These are phyloP conservation scores for Jimgerdemannia lactiflua DNA, from an alignment of 192 early-diverging fungal species.

Conservation along the genomic window DNA sequence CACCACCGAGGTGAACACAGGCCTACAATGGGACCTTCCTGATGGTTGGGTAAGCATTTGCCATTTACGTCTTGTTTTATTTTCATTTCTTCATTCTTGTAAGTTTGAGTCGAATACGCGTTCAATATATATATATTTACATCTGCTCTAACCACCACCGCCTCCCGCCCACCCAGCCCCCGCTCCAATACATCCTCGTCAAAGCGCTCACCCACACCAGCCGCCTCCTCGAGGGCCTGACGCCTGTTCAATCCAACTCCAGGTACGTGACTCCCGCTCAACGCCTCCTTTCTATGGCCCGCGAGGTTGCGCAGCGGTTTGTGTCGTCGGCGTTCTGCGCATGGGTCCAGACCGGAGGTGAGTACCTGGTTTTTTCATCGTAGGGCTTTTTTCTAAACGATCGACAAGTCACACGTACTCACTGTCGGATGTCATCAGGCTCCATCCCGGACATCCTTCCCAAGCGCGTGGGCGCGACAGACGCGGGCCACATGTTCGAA, in stretches of 20 bases:
- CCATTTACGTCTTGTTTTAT: too few relatives aligned
- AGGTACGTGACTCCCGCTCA: not conserved
- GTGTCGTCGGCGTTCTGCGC: constrained; percentile 59
- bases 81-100: too few relatives aligned
- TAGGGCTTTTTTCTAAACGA: too few relatives aligned
- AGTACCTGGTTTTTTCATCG: not conserved
- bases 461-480: constrained; percentile 32
- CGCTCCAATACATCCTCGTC: constrained; percentile 53
- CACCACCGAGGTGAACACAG: constrained; percentile 50
- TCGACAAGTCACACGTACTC: too few relatives aligned
- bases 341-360: constrained; percentile 65
- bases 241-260: not conserved
- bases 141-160: too few relatives aligned
- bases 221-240: not conserved
- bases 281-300: constrained; percentile 16
- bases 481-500: constrained; percentile 73
- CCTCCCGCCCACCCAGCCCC: constrained; percentile 28
- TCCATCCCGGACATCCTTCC: constrained; percentile 42
- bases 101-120: too few relatives aligned
- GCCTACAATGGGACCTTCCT: constrained; percentile 75
- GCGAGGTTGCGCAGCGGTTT: constrained; percentile 45
- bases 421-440: constrained; percentile 5
- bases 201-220: constrained; percentile 39
- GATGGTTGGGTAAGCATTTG: constrained; percentile 48
- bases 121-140: too few relatives aligned